These are phyloP conservation scores for Ascochyta koolunga DNA, from an alignment of 2,329 filamentous ascomycete genomes.

Conservation along the genomic window DNA sequence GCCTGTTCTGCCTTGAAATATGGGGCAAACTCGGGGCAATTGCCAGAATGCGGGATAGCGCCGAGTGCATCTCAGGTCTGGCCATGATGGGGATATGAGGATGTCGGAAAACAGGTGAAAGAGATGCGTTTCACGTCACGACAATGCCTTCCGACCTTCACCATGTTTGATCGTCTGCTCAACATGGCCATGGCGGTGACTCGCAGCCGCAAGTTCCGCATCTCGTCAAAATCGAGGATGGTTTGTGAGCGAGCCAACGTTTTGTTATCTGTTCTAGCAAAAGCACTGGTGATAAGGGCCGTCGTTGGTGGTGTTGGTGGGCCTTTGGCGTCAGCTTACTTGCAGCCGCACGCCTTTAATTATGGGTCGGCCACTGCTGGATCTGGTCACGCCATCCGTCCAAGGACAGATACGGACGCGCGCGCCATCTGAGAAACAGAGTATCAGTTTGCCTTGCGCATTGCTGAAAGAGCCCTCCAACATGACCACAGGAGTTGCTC, in stretches of 20 bases:
- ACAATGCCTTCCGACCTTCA: conserved; percentile 4
- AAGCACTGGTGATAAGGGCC: conserved; percentile 15
- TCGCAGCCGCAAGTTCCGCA: neutral
- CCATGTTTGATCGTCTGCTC: conserved; percentile 14
- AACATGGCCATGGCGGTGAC: neutral
- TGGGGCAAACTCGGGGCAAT: conserved; percentile 28
- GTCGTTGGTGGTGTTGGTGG: conserved; percentile 10
- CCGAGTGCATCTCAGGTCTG: conserved; percentile 23
- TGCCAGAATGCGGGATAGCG: conserved; percentile 29
- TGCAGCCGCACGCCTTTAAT: neutral
- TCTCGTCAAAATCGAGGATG: neutral
- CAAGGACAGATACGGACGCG: conserved; percentile 13
- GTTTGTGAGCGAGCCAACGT: neutral
- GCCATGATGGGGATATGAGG: conserved; percentile 17
- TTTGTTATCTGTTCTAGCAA: conserved; percentile 1
- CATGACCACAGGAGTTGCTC: conserved; percentile 4
- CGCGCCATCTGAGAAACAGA: conserved; percentile 14
- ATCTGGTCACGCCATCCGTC: conserved; percentile 8
- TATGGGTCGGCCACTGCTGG: conserved; percentile 20
- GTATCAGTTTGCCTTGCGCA: neutral
- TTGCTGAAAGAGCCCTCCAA: neutral
- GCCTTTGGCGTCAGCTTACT: conserved; percentile 20
- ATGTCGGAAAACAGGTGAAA: conserved; percentile 15
- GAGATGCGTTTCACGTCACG: conserved; percentile 27
- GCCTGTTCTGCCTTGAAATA: conserved; percentile 41